Base-by-base conservation (phyloP, 2,329 filamentous ascomycete species). In the Trichoderma polysporum region DNA sequence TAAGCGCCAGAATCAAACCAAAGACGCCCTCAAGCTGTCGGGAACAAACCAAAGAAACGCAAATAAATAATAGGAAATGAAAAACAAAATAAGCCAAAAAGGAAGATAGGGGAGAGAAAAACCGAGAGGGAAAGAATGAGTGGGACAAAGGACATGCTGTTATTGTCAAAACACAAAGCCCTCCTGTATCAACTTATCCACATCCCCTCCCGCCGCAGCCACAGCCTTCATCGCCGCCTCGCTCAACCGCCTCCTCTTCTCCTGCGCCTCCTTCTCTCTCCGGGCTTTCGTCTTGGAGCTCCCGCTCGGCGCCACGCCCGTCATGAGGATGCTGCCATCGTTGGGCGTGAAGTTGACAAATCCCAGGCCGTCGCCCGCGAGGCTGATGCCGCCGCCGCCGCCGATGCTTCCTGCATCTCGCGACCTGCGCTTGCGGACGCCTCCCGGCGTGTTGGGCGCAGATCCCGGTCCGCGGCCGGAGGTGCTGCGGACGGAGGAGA, bases 261-360 rank as follows among this genome's bases (percentile, higher is more conserved):
- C 94, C 62, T 86, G 83, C 1, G 92, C 92, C 80, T 97, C 94
- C 77, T 92, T 91, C 78, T 98, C 94, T 59, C 95, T 83, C 65
- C 93, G 82, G n/a, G 93, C 93, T 77, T 97, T 97, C 9, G 95
- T 98, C 85, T 98, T 98, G 71, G 88, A 91, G 72, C 90, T 93
- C 10, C 95, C 95, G 70, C 90, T 94, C 0, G 94, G 94, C 53
- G 95, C 95, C 13, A 99, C 95, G 5, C 94, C 94, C 8, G 88
- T 92, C 78, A 99, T 87, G 50, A 99, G 89, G 75, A 91, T 87
- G 15, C 85, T 82, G 73, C 89, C 90, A 77, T 99, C 94, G 58
- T 85, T 83, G 0, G 93, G 90, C 1, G 94, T 97, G 79, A 91
- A 97, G 78, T 98, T 98, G 70, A 97, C 92, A 75, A 98, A 98